Percentiles rank a stretch among this genome's conserved stretches.
Conservation (phyloP, 2,329 filamentous ascomycete genomes). For the Pyricularia pennisetigena region DNA sequence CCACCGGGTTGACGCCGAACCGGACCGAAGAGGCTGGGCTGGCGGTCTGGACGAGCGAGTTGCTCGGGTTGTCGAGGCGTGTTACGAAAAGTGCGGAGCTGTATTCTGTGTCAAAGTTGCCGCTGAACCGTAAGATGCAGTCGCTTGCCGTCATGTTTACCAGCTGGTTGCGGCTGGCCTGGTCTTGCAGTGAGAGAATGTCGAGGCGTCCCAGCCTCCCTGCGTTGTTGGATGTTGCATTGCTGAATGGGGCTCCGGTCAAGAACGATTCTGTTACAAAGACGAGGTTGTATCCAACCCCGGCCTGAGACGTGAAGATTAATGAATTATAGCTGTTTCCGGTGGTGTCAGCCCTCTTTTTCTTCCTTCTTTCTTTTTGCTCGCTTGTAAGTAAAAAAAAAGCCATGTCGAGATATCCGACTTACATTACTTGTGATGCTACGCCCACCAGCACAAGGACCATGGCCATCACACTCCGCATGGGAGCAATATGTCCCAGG, state of each 20-base stretch:
- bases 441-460: slow-evolving; percentile 31
- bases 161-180: slow-evolving; percentile 18
- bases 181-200: slow-evolving; percentile 24
- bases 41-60: slow-evolving; percentile 24
- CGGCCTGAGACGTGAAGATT: slow-evolving; percentile 30
- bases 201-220: slow-evolving; percentile 22
- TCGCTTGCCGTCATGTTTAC: slow-evolving; percentile 19
- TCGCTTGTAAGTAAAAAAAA: background rate
- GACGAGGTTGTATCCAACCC: slow-evolving; percentile 21
- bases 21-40: slow-evolving; percentile 15
- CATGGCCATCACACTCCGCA: slow-evolving; percentile 26
- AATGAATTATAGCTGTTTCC: slow-evolving; percentile 38
- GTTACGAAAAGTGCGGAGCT: slow-evolving; percentile 24
- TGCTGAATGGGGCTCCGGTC: slow-evolving; percentile 25
- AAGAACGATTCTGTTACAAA: slow-evolving; percentile 26
- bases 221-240: slow-evolving; percentile 21
- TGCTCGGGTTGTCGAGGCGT: slow-evolving; percentile 12
- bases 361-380: no score
- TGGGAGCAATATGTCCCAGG: slow-evolving; percentile 29
- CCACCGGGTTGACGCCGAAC: slow-evolving; percentile 4
- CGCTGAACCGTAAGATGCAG: slow-evolving; percentile 22
- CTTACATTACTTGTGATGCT: slow-evolving; percentile 39
- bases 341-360: background rate
- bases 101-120: slow-evolving; percentile 21
- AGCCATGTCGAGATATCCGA: background rate